Evolutionary conservation across 176 grass and related monocot species (phyloP).

Genomic region (Juncus inflexus): DNA sequence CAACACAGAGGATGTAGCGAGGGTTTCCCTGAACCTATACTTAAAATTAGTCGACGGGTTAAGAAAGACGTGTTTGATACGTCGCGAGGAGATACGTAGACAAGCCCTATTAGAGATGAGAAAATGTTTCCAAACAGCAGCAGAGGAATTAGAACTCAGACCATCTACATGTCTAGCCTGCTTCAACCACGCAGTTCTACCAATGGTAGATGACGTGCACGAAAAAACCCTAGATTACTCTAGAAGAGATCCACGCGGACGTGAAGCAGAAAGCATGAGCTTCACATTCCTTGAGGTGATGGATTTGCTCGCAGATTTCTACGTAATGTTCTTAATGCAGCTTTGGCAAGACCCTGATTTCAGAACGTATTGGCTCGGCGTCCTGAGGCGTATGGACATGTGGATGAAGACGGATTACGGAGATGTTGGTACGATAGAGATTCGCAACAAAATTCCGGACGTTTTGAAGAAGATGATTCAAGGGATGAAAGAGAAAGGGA

Average conservation of each 20-base stretch:
- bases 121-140: conserved; percentile 41
- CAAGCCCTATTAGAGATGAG: conserved; percentile 59
- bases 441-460: conserved; percentile 56
- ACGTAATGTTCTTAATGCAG: conserved; percentile 41
- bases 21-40: conserved; percentile 45
- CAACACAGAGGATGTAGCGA: conserved; percentile 6
- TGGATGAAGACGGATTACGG: conserved; percentile 75
- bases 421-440: conserved; percentile 36
- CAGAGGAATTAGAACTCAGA: conserved; percentile 50
- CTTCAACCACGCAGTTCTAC: conserved; percentile 88
- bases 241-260: conserved; percentile 34
- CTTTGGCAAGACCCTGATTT: conserved; percentile 62
- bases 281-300: conserved; percentile 52
- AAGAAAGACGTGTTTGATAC: conserved; percentile 67
- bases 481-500: conserved; percentile 80
- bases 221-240: conserved; percentile 98
- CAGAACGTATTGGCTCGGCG: conserved; percentile 81
- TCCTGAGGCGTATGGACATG: conserved; percentile 83
- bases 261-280: conserved; percentile 82
- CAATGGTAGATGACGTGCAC: conserved; percentile 84
- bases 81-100: conserved; percentile 80
- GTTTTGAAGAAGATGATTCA: conserved; percentile 81
- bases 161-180: conserved; percentile 47
- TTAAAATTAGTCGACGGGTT: conserved; percentile 77
- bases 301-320: conserved; percentile 70